phyloP scores from a whole-genome alignment of 2,329 filamentous ascomycete genomes.

The Pseudogymnoascus destructans region DNA sequence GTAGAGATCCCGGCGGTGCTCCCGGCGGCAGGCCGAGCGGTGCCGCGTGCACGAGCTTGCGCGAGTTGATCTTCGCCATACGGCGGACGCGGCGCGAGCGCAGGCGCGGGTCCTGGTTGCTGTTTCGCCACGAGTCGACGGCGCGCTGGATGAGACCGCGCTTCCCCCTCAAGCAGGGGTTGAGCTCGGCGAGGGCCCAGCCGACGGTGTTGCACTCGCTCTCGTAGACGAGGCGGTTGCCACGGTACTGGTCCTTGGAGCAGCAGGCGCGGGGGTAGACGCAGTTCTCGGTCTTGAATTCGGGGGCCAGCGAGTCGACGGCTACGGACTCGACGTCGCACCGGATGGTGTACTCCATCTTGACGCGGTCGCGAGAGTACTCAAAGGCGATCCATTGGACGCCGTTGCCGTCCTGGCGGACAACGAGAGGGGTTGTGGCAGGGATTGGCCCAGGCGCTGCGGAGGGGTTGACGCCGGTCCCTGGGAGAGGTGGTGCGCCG shows the following conservation, averaged over 20 bases:
- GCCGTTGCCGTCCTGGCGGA: constrained; percentile 87
- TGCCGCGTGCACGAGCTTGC: constrained; percentile 55
- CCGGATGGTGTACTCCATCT: constrained; percentile 98
- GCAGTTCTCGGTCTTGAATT: constrained; percentile 97
- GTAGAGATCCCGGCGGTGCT: not conserved
- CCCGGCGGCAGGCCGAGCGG: constrained; percentile 26
- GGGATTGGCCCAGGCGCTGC: constrained; percentile 93
- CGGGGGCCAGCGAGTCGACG: constrained; percentile 67
- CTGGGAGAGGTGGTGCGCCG: constrained; percentile 27
- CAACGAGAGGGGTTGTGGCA: constrained; percentile 86
- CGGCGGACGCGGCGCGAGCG: constrained; percentile 83
- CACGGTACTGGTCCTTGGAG: constrained; percentile 88
- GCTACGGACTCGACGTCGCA: constrained; percentile 96
- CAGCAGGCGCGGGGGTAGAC: constrained; percentile 94
- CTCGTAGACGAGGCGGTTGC: constrained; percentile 91
- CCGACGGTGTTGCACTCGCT: constrained; percentile 99
- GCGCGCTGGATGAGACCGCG: constrained; percentile 90
- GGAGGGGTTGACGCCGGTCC: constrained; percentile 61
- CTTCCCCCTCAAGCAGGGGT: constrained; percentile 82
- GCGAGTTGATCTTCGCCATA: constrained; percentile 90
- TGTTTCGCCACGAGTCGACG: constrained; percentile 98
- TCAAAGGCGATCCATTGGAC: constrained; percentile 99
- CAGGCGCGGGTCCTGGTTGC: constrained; percentile 87
- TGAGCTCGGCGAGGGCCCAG: constrained; percentile 93
- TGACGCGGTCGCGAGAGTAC: constrained; percentile 90